Conservation (phyloP, 768 basidiomycete genomes). For the Auriscalpium vulgare region DNA sequence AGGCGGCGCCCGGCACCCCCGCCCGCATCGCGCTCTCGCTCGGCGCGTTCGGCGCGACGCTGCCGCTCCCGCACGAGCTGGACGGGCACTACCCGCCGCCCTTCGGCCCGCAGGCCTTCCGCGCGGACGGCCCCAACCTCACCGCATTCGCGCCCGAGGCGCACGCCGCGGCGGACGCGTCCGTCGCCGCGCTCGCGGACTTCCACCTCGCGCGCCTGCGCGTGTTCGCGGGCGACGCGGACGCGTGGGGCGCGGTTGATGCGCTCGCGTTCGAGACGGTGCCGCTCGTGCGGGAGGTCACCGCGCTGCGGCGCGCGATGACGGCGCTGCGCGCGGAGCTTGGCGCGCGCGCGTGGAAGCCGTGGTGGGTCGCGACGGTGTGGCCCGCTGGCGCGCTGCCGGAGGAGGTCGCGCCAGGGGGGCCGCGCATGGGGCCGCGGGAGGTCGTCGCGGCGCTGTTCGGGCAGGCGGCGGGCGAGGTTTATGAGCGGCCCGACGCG, state of each 20-base stretch:
- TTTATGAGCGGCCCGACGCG: conserved; percentile 34
- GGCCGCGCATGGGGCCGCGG: conserved; percentile 21
- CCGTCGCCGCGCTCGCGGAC: conserved; percentile 42
- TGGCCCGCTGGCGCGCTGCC: conserved; percentile 45
- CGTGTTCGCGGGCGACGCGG: conserved; percentile 40
- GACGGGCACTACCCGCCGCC: conserved; percentile 70
- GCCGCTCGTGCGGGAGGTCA: conserved; percentile 56
- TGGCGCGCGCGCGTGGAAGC: conserved; percentile 31
- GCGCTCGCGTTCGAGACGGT: conserved; percentile 74
- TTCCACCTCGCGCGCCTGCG: conserved; percentile 61
- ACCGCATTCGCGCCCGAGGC: conserved; percentile 33
- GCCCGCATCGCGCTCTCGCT: conserved; percentile 55
- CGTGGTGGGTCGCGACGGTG: conserved; percentile 71
- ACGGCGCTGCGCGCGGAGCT: conserved; percentile 24
- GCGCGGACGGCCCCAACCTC: conserved; percentile 23
- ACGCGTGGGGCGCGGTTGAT: conserved; percentile 50
- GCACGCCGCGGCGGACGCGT: conserved; percentile 25
- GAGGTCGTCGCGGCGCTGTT: conserved; percentile 40
- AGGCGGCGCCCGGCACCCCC: conserved; percentile 18
- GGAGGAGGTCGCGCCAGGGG: conserved; percentile 26
- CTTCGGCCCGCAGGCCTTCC: conserved; percentile 47
- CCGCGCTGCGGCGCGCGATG: conserved; percentile 59
- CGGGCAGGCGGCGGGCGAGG: conserved; percentile 11
- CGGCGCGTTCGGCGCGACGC: conserved; percentile 66
- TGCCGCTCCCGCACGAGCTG: conserved; percentile 64